phyloP scores from a whole-genome alignment of 2,329 filamentous ascomycete species.

The Xylariaceae sp. region DNA sequence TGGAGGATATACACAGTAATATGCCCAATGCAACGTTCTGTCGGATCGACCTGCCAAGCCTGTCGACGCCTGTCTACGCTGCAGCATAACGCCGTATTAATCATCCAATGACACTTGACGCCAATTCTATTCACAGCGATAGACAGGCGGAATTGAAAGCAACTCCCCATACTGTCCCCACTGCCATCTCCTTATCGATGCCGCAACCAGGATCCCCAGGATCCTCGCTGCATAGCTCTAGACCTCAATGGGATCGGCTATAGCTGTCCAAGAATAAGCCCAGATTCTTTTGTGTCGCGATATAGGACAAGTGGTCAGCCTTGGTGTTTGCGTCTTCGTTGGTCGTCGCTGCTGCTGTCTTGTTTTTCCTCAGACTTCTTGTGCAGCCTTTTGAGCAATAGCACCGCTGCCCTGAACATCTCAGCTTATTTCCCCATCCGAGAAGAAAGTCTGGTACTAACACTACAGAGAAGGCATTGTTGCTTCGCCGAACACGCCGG shows the following conservation, averaged over 20 bases:
- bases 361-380: neutral
- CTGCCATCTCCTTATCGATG: neutral
- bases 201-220: constrained; percentile 8
- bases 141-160: too few species aligned
- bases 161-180: too few species aligned
- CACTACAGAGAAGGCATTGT: too few species aligned
- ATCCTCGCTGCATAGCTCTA: constrained; percentile 5
- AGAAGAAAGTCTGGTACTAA: too few species aligned
- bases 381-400: neutral
- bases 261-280: too few species aligned
- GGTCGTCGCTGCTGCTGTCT: neutral
- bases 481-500: constrained; percentile 11
- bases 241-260: too few species aligned
- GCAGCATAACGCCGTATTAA: neutral
- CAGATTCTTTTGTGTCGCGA: too few species aligned
- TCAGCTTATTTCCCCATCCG: too few species aligned
- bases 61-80: too few species aligned
- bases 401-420: neutral
- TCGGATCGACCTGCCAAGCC: constrained; percentile 41
- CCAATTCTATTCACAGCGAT: too few species aligned
- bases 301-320: neutral
- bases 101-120: too few species aligned
- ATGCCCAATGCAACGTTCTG: constrained; percentile 24
- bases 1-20: constrained; percentile 10
- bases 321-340: neutral